Evolutionary conservation across 2,329 filamentous ascomycete species (phyloP), one percentile per base, ranked within the genome.

Genomic region (Alternaria tenuissima): DNA sequence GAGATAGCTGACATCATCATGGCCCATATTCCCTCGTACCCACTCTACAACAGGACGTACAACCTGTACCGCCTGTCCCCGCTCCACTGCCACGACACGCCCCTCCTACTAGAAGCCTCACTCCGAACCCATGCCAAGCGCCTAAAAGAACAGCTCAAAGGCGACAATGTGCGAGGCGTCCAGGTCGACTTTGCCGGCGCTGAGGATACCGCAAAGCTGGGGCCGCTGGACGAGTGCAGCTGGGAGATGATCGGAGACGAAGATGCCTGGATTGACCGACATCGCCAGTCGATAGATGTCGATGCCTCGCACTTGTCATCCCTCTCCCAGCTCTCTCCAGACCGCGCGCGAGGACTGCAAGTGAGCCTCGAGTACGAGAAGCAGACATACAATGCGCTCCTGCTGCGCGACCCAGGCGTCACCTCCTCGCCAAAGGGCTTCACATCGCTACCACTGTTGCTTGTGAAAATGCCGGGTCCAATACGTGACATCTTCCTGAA

Each of bases 41-140:
- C 83, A 11, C 76, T 86, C 39, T 83, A 85, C 67, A 81, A 83
- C 67, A 81, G 81, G n/a, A 85, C 83, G 28, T 86, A 83, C 80
- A 82, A 76, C n/a, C 73, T 84, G 52, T 83, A 85, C 69, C 83
- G 84, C 64, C 73, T 86, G 8, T 85, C 84, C 4, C 84, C 84
- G n/a, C 79, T 87, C 39, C 81, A 85, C 69, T 81, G 85, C 66
- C 79, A 76, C 57, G 77, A 78, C 42, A 28, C 69, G 5, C 70
- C 69, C 1, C 72, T 80, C 5, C 72, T 82, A 43, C 55, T 72
- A 55, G 75, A 80, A 14, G 57, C 68, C 24, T 74, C 77, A 20
- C 73, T 85, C 14, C 78, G 79, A 18, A 74, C 76, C 20, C 84
- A 86, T 65, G 81, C 84, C 36, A 78, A 78, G 53, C 80, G 82